A percentile compares a stretch with the other conserved stretches of the same genome.
Conservation (phyloP, 768 basidiomycete genomes). For the Dendrothele bispora region DNA sequence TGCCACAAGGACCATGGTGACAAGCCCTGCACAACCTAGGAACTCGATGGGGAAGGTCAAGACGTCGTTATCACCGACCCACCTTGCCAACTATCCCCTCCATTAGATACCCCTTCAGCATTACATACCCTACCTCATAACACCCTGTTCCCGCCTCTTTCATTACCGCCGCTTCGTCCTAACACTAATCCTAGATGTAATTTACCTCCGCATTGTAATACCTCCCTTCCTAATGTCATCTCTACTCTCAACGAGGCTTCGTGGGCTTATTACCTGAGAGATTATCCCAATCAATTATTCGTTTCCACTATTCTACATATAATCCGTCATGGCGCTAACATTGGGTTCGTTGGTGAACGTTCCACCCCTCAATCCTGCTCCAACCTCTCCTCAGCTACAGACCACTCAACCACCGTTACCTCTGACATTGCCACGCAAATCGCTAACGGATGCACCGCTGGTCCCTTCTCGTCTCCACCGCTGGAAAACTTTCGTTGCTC, state of each 20-base stretch:
- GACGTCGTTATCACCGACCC: background rate
- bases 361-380: background rate
- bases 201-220: background rate
- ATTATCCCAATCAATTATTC: conserved; percentile 13
- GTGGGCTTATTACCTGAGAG: conserved; percentile 11
- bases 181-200: conserved; percentile 15
- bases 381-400: background rate
- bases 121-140: no score
- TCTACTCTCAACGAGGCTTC: conserved; percentile 8
- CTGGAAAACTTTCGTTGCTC: no score
- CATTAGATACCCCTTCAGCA: background rate
- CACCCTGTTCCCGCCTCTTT: background rate
- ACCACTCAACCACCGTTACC: background rate
- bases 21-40: background rate
- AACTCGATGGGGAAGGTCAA: background rate
- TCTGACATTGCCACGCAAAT: background rate
- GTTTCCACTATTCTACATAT: conserved; percentile 13
- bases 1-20: conserved; percentile 4
- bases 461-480: no score
- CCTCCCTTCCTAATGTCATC: background rate
- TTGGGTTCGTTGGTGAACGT: background rate
- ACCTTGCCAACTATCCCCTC: background rate
- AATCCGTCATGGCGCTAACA: conserved; percentile 10
- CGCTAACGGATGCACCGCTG: no score
- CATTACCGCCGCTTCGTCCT: conserved; percentile 8